phyloP scores from a whole-genome alignment of 192 early-diverging fungal genomes.

The Backusella parvicylindrica region DNA sequence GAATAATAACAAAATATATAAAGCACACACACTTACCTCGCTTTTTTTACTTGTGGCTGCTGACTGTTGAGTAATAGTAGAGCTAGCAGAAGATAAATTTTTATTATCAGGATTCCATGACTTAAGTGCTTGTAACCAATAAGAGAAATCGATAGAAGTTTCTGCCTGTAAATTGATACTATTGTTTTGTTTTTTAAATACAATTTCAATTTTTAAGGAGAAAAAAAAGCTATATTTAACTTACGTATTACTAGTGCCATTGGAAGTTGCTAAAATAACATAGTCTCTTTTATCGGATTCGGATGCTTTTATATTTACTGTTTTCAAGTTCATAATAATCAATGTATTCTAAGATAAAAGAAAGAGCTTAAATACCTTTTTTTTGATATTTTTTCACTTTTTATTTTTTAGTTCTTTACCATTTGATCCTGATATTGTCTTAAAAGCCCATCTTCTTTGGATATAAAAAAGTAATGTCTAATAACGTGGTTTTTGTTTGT shows the following conservation, averaged over 20 bases:
- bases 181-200: not conserved
- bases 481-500: not conserved
- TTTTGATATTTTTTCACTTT: not conserved
- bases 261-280: slow-evolving; percentile 10
- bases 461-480: slow-evolving; percentile 18
- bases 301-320: not conserved
- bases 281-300: slow-evolving; percentile 17
- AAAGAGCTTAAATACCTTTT: not conserved
- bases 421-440: slow-evolving; percentile 7
- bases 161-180: slow-evolving; percentile 10
- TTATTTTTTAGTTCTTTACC: not conserved
- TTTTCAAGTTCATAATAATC: slow-evolving; percentile 5
- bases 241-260: slow-evolving; percentile 9
- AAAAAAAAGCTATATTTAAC: not conserved
- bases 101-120: slow-evolving; percentile 15
- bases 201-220: not conserved
- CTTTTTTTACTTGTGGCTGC: not conserved
- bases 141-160: slow-evolving; percentile 5
- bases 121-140: slow-evolving; percentile 10
- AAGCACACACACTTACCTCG: not conserved
- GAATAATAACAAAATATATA: not conserved
- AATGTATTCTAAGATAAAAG: not conserved
- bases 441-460: slow-evolving; percentile 3
- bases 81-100: not conserved
- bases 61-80: not conserved